Base-by-base conservation (phyloP, 495 filamentous ascomycete species). In the Extremus antarcticus region DNA sequence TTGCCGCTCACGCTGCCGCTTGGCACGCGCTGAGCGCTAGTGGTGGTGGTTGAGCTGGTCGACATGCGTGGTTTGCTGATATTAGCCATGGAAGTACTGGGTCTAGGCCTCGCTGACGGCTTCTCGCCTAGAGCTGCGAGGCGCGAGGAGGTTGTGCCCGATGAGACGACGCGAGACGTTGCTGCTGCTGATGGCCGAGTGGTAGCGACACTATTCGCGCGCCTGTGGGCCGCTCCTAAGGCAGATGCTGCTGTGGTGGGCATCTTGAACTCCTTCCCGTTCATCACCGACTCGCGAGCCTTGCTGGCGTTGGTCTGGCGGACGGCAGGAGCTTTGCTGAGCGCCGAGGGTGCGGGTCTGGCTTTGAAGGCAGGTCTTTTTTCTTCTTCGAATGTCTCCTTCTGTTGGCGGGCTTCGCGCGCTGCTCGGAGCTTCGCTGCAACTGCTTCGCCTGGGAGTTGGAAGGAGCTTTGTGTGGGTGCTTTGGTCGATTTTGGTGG, bases 391-490 rank as follows among this genome's bases (percentile, higher is more conserved):
- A 57, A 43, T 25, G 43, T 40, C 62, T 80, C 75, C 2, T 75
- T 72, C 56, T 75, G 79, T 47, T 79, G 66, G 48, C 79, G 76
- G 50, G 83, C 81, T 62, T 88, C 85, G 22, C 73, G 75, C 50
- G 80, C 76, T 60, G 84, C 85, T 63, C 78, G 77, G 54, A 86
- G 80, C 50, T 78, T 80, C 9, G 80, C 80, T 21, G 85, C 83
- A 29, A 88, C 72, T 23, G 81, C 85, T 54, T 88, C 86, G 29
- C 86, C 84, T 0, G 85, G 83, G 21, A 90, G 73, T 62, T 84
- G 79, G 64, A 88, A 90, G 17, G 70, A 78, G 11, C 86, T 69
- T 25, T 71, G 75, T 3, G 83, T 86, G 10, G 76, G 76, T 8
- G 75, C 65, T 60, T 82, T 86, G 25, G 67, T 73, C 0, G 83